phyloP scores from a whole-genome alignment of 2,329 filamentous ascomycete species.

The Colletotrichum sp. region DNA sequence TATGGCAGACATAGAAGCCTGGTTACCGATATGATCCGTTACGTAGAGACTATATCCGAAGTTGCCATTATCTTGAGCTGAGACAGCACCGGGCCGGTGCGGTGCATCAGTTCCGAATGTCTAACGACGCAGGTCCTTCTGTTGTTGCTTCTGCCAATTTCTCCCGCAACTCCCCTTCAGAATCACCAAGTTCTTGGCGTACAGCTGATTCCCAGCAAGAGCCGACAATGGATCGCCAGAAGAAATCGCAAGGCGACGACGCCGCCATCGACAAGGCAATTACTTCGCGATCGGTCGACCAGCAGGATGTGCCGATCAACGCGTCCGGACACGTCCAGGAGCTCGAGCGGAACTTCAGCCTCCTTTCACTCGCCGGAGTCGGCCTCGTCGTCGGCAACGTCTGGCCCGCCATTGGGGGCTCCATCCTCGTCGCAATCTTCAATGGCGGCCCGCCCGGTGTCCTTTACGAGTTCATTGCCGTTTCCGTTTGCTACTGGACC shows the following conservation, averaged over 20 bases:
- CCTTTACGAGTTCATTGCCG: constrained; percentile 62
- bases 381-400: constrained; percentile 47
- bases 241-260: not conserved
- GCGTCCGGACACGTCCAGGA: constrained; percentile 46
- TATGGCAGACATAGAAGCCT: not conserved
- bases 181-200: not conserved
- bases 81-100: not conserved
- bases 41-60: not conserved
- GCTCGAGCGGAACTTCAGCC: constrained; percentile 41
- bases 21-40: not conserved
- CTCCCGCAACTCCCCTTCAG: not conserved
- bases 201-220: not conserved
- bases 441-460: constrained; percentile 68
- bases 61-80: not conserved
- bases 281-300: not conserved
- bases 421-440: constrained; percentile 55
- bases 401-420: constrained; percentile 49
- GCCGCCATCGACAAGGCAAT: not conserved
- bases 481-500: constrained; percentile 59
- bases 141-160: not conserved
- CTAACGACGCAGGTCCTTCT: not conserved
- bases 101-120: not conserved
- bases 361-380: constrained; percentile 45
- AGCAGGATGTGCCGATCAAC: constrained; percentile 30
- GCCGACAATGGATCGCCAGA: not conserved